Evolutionary conservation across 192 early-diverging fungal genomes (phyloP).

Genomic region (Coemansia aciculifera): DNA sequence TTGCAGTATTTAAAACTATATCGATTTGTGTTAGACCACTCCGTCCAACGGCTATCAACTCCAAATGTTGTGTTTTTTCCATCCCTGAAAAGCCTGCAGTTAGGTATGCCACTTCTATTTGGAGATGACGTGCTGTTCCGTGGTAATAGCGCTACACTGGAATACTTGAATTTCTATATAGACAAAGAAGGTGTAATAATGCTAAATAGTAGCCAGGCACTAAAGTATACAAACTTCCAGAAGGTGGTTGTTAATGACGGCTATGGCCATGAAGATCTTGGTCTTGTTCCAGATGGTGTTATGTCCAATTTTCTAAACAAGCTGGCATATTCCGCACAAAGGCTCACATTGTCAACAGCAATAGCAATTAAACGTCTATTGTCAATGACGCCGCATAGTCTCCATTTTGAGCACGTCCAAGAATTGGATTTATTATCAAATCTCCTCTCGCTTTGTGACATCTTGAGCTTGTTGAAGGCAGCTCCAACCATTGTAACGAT

Average conservation of each 20-base stretch:
- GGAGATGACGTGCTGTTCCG: conserved; percentile 12
- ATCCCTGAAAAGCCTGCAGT: background rate
- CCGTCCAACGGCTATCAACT: background rate
- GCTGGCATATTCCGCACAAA: too few relatives aligned
- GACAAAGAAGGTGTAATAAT: background rate
- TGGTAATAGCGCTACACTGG: conserved; percentile 7
- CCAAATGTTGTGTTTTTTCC: conserved; percentile 3
- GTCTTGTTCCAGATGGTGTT: background rate
- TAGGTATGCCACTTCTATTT: background rate
- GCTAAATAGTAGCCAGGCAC: background rate
- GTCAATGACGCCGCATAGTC: background rate
- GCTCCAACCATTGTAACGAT: background rate
- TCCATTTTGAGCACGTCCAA: background rate
- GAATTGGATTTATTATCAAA: background rate
- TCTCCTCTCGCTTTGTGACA: background rate
- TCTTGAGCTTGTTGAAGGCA: background rate
- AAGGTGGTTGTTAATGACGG: background rate
- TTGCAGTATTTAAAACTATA: background rate
- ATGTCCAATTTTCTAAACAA: background rate
- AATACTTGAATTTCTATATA: background rate
- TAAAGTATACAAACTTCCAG: background rate
- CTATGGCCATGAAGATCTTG: background rate
- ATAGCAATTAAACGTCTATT: background rate
- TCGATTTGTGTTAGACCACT: background rate
- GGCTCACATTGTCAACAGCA: background rate